Base-by-base conservation (phyloP, 306 rosid species). In the Amphicarpaea edgeworthii region DNA sequence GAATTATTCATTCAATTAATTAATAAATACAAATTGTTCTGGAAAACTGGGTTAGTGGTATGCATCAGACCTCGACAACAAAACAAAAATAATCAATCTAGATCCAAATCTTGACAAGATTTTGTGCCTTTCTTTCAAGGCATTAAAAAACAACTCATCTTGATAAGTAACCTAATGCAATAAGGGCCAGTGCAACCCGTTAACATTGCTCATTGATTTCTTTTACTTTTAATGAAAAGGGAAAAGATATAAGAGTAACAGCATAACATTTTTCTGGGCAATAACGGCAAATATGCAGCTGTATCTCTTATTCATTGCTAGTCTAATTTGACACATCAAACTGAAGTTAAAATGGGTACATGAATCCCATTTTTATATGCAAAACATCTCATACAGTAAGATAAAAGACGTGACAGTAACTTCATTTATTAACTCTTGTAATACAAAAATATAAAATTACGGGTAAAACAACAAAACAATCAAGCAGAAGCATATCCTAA, bases 351-450 rank as follows among this genome's bases (percentile, higher is more conserved):
- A 26, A 45, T 1, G 8, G 2, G 17, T 12, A 60, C 57, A 70
- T 12, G 21, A 63, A 60, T 41, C 42, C 28, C 30, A 20, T 12
- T 28, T 53, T 43, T 11, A 26, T 9, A 32, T 14, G 58, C 60
- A 14, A 51, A 79, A 70, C 20, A 63, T 79, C 77, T 60, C 62
- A 49, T 5, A 23, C 16, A 5, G 15, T 8, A 77, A 69, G 65
- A 60, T 1, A 50, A 26, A 57, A 26, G 55, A 51, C 14, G 59
- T 37, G 49, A 3, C 23, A 6, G 42, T 67, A 37, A 4, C 32
- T 47, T 9, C 26, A 60, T 32, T 38, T 49, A 75, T 19, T 50
- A 2, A 58, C 59, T 23, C 46, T 57, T 57, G 58, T 66, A 46
- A 15, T 46, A 37, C 32, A 54, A 55, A 14, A 50, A 41, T 9